phyloP scores from a whole-genome alignment of 306 rosid species.

The Lupinus albus region DNA sequence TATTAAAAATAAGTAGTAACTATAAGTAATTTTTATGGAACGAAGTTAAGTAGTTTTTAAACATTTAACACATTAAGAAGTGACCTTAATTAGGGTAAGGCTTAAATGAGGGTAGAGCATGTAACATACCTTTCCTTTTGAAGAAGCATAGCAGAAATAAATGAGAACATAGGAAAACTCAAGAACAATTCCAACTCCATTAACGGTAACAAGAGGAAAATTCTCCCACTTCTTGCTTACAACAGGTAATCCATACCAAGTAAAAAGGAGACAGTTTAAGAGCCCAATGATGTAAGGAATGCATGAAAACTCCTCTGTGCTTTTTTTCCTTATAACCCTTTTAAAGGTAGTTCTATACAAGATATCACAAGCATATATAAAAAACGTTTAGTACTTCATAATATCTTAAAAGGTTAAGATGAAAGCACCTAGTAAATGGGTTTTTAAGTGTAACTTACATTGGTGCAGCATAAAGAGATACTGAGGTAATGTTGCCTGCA shows the following conservation, averaged over 20 bases:
- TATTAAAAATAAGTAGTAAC: not conserved
- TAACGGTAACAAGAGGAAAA: constrained; percentile 65
- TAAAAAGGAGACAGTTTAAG: constrained; percentile 66
- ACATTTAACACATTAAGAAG: constrained; percentile 27
- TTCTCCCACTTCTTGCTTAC: constrained; percentile 78
- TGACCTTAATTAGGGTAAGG: too few species aligned
- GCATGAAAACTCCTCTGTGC: constrained; percentile 80
- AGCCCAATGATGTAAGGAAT: constrained; percentile 73
- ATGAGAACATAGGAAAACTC: constrained; percentile 70
- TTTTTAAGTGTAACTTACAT: constrained; percentile 50
- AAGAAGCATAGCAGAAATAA: constrained; percentile 57
- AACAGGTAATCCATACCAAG: constrained; percentile 78
- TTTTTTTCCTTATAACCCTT: constrained; percentile 72
- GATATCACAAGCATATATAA: not conserved
- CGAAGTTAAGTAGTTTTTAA: too few species aligned
- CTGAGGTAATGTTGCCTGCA: constrained; percentile 81
- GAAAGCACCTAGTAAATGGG: not conserved
- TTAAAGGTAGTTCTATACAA: constrained; percentile 58
- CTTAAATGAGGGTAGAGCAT: not conserved
- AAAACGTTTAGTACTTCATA: constrained; percentile 1
- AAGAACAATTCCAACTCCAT: constrained; percentile 66
- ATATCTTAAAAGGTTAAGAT: constrained; percentile 19
- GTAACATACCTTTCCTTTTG: constrained; percentile 54
- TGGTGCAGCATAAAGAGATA: constrained; percentile 71
- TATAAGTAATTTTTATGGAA: not conserved